A percentile compares a stretch with the other conserved stretches of the same genome.
Conservation (phyloP, 2,329 filamentous ascomycete species). For the Zymoseptoria tritici region DNA sequence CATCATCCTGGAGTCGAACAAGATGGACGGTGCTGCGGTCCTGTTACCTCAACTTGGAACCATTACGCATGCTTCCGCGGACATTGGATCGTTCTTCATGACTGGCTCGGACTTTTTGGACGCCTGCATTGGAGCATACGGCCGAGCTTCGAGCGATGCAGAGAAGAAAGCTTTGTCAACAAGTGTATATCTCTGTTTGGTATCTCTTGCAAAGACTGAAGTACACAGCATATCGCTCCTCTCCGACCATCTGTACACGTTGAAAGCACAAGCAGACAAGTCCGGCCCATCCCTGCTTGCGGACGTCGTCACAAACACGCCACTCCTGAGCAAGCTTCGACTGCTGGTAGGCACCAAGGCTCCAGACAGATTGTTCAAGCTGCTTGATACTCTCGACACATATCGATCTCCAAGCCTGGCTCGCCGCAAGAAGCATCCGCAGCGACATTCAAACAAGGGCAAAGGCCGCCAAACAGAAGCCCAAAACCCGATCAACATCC, state of each 20-base stretch:
- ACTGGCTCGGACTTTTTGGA: slow-evolving; percentile 85
- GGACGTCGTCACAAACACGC: slow-evolving; percentile 73
- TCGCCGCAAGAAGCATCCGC: slow-evolving; percentile 45
- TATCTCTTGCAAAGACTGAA: slow-evolving; percentile 59
- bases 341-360: slow-evolving; percentile 46
- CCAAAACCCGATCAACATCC: slow-evolving; percentile 56
- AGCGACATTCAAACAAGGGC: slow-evolving; percentile 60
- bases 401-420: slow-evolving; percentile 52
- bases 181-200: slow-evolving; percentile 66
- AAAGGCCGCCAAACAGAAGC: slow-evolving; percentile 43
- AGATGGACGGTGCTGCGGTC: slow-evolving; percentile 13
- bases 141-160: slow-evolving; percentile 50
- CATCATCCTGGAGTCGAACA: slow-evolving; percentile 51
- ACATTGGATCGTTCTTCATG: slow-evolving; percentile 56
- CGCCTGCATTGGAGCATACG: slow-evolving; percentile 59
- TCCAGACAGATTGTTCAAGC: slow-evolving; percentile 50
- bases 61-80: slow-evolving; percentile 55
- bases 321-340: slow-evolving; percentile 59
- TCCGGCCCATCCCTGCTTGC: slow-evolving; percentile 59
- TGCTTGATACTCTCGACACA: slow-evolving; percentile 52
- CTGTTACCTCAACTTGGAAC: slow-evolving; percentile 53
- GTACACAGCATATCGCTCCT: slow-evolving; percentile 66
- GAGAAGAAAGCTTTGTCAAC: slow-evolving; percentile 63
- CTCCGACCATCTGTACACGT: slow-evolving; percentile 73
- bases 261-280: slow-evolving; percentile 64